Conservation (phyloP, 2,329 filamentous ascomycete species). For the Fusarium dimerum region DNA sequence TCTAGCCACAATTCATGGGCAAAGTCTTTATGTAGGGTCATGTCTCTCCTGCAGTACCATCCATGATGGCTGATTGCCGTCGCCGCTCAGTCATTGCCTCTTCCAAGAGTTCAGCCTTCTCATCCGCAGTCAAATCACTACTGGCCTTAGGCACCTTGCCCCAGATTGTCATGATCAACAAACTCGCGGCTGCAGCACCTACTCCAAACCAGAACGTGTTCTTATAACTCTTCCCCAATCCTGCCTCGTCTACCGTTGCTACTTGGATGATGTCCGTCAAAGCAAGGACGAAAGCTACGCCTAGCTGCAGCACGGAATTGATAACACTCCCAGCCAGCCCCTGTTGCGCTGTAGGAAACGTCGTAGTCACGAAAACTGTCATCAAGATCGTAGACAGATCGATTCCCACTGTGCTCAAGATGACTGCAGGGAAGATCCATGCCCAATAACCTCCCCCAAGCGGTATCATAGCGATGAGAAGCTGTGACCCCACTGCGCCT, state of each 20-base stretch:
- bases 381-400: slow-evolving; percentile 1
- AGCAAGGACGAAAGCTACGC: slow-evolving; percentile 4
- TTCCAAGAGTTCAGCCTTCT: neutral
- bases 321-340: slow-evolving; percentile 1
- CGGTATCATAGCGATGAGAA: slow-evolving; percentile 4
- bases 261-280: neutral
- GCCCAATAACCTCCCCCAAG: slow-evolving; percentile 1
- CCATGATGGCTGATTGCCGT: no score
- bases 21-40: no score
- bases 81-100: no score
- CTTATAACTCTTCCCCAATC: slow-evolving; percentile 1
- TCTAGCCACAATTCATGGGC: no score
- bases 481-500: neutral
- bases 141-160: no score
- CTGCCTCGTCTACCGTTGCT: no score
- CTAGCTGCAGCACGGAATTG: neutral
- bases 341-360: neutral
- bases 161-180: neutral
- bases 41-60: no score
- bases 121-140: slow-evolving; percentile 2
- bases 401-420: slow-evolving; percentile 1
- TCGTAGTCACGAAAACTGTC: slow-evolving; percentile 3
- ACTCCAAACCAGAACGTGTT: slow-evolving; percentile 3
- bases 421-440: slow-evolving; percentile 3
- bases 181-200: neutral